phyloP scores from a whole-genome alignment of 306 rosid species.

The Sicyos baderoa region DNA sequence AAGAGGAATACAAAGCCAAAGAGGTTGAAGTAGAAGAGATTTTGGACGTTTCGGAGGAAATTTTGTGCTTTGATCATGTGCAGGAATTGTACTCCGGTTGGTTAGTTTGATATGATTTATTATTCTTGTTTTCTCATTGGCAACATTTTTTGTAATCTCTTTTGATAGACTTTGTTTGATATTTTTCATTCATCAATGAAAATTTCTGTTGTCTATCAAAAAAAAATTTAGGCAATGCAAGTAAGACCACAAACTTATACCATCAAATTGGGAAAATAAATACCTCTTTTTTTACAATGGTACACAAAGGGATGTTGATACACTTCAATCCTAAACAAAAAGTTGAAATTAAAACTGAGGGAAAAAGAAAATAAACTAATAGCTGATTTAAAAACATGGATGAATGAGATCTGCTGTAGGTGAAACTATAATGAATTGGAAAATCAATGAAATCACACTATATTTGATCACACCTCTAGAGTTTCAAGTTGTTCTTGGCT shows the following conservation, averaged over 20 bases:
- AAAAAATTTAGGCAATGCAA: too few species aligned
- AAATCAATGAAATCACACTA: conserved; percentile 4
- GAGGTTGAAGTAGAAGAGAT: conserved; percentile 76
- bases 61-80: too few species aligned
- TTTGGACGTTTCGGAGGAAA: conserved; percentile 44
- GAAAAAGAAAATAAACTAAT: background rate
- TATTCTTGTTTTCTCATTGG: too few species aligned
- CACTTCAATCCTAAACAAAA: background rate
- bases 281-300: background rate
- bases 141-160: too few species aligned
- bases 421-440: background rate
- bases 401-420: background rate
- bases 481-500: background rate
- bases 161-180: too few species aligned
- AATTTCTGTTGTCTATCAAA: too few species aligned
- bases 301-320: background rate
- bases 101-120: too few species aligned
- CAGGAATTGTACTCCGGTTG: too few species aligned
- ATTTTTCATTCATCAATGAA: too few species aligned
- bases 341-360: background rate
- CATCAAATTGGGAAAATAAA: background rate
- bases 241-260: background rate
- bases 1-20: conserved; percentile 88
- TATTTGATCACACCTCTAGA: background rate
- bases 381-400: background rate